Evolutionary conservation across 129 eudicot species (phyloP).

Genomic region (Pittosporum tobira): DNA sequence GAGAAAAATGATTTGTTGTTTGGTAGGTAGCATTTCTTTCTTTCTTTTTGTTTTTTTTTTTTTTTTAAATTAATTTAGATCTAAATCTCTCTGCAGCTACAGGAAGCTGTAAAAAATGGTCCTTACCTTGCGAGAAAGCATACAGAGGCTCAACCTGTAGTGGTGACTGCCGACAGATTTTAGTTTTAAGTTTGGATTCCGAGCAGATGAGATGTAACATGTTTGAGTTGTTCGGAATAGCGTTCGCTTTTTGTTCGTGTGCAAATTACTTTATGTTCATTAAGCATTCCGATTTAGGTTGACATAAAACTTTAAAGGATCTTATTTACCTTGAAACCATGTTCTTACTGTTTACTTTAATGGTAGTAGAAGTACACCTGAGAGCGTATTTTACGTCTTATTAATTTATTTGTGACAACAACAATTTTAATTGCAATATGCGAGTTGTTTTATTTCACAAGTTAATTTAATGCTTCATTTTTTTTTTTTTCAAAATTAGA

Average conservation of each 20-base stretch:
- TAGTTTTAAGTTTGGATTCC: constrained; percentile 5
- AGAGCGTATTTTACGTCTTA: no score
- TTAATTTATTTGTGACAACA: no score
- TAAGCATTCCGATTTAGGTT: neutral
- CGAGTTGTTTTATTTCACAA: no score
- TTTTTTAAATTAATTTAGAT: no score
- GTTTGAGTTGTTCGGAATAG: neutral
- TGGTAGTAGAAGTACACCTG: no score
- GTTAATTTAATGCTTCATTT: no score
- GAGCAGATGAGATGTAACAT: neutral
- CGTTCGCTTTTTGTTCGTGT: neutral
- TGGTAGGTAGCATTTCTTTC: neutral
- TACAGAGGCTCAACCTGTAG: constrained; percentile 71
- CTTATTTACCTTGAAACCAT: no score
- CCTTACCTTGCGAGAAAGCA: constrained; percentile 65
- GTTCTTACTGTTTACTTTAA: no score
- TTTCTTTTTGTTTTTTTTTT: neutral
- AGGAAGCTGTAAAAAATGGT: constrained; percentile 72
- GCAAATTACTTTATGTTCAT: neutral
- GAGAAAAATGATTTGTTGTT: neutral
- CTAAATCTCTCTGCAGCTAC: constrained; percentile 42
- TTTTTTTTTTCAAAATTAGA: no score
- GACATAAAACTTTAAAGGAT: neutral
- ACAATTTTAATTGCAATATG: no score
- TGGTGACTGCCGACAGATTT: constrained; percentile 70